phyloP scores from a whole-genome alignment of 495 filamentous ascomycete species.

The Alectoria sarmentosa region DNA sequence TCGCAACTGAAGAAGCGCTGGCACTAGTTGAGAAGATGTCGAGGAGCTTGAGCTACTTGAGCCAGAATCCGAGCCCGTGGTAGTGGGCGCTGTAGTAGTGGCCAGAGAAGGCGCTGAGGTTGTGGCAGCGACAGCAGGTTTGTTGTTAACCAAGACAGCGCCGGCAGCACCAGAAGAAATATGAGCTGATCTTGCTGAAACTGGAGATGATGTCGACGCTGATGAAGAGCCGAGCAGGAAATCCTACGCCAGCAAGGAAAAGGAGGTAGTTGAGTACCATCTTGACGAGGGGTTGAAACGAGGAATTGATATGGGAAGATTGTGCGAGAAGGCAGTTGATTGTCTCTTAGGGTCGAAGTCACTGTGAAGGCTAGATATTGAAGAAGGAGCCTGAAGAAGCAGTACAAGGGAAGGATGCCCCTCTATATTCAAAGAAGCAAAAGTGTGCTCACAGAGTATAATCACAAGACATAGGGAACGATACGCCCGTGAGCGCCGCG shows the following conservation, averaged over 20 bases:
- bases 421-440: background rate
- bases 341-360: background rate
- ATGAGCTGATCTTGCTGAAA: background rate
- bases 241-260: background rate
- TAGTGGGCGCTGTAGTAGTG: background rate
- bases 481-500: background rate
- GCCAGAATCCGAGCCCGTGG: background rate
- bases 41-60: too few species aligned
- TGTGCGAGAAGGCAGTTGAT: background rate
- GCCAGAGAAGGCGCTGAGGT: background rate
- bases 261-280: constrained; percentile 2
- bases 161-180: background rate
- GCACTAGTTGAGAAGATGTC: background rate
- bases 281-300: background rate
- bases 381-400: background rate
- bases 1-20: background rate
- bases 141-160: background rate
- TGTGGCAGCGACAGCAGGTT: background rate
- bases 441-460: background rate
- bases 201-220: background rate
- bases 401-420: background rate
- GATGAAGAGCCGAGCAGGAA: background rate
- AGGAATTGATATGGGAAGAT: background rate
- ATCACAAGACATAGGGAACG: background rate
- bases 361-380: background rate